A percentile compares a stretch with the other conserved stretches of the same genome.
Evolutionary conservation across 2,329 filamentous ascomycete genomes (phyloP).

Genomic region (Didymella keratinophila): DNA sequence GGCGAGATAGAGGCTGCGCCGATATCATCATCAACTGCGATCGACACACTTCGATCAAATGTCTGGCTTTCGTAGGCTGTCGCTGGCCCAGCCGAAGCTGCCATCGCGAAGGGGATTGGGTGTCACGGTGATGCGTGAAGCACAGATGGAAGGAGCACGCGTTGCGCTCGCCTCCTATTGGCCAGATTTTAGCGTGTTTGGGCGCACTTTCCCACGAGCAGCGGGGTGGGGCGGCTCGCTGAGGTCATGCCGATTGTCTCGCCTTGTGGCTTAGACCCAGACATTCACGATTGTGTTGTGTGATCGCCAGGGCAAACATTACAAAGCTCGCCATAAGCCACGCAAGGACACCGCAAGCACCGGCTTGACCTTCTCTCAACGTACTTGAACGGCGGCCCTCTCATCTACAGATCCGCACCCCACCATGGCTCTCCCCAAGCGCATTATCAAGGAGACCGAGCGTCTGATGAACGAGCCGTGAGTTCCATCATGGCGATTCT

Average conservation of each 20-base stretch:
- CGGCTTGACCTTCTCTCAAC: background rate
- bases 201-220: constrained; percentile 19
- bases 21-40: constrained; percentile 78
- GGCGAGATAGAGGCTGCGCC: constrained; percentile 94
- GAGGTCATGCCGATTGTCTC: constrained; percentile 2
- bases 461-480: constrained; percentile 96
- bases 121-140: constrained; percentile 15
- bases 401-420: background rate
- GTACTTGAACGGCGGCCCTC: background rate
- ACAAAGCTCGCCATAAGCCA: constrained; percentile 10
- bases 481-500: constrained; percentile 44
- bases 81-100: constrained; percentile 35
- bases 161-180: constrained; percentile 11
- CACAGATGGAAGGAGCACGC: constrained; percentile 20
- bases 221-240: background rate
- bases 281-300: constrained; percentile 13
- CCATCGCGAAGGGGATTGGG: constrained; percentile 28
- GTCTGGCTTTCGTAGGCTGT: constrained; percentile 84
- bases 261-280: constrained; percentile 23
- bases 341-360: background rate
- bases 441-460: constrained; percentile 98
- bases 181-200: constrained; percentile 1
- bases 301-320: constrained; percentile 14
- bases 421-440: constrained; percentile 79
- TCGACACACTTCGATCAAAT: constrained; percentile 83